Base-by-base conservation (phyloP, 164 flowering plant genomes). In the Nymphaea thermarum region DNA sequence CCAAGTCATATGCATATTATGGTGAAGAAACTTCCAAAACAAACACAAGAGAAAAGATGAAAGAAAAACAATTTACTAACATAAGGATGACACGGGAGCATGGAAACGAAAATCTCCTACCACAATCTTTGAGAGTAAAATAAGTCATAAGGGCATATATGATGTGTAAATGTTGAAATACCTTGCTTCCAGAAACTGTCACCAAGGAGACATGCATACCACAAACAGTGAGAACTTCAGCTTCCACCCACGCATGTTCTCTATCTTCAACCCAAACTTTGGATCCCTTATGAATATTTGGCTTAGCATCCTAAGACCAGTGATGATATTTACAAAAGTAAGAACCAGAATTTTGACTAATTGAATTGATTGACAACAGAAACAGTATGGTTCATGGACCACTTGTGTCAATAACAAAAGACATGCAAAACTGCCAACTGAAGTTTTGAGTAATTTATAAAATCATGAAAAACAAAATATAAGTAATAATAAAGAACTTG, bases 201-300 rank as follows among this genome's bases (percentile, higher is more conserved):
- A 82, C 44, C 16, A 90, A 73, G 68, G 76, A 85, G 66, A 89
- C 87, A 64, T 81, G 87, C 64, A 85, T 87, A 4, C 82, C 88
- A 4, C 47, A 62, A 42, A 75, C 75, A 73, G 79, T 88, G 12
- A 78, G 66, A 6, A 92, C 88, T 71, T 90, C 87, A 3, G 89
- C 98, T 0, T 88, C 78, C 2, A 83, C 78, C 98, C 97, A 92
- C 5, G 95, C 96, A 64, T 69, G 73, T 44, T 80, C 81, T 70
- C 71, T 80, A 71, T 92, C 98, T 67, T 87, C 93, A 15, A 84
- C 82, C 99, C 99, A 95, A 4, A 89, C 97, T 65, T 81, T 89
- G 18, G 81, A 82, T 43, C 97, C 96, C 71, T 79, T 84, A 3
- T 93, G 85, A 47, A 87, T 70, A 72, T 76, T 82, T 96, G 86